Evolutionary conservation across 371 early-diverging fungal species (phyloP).

Genomic region (Dipsacomyces acuminosporus): DNA sequence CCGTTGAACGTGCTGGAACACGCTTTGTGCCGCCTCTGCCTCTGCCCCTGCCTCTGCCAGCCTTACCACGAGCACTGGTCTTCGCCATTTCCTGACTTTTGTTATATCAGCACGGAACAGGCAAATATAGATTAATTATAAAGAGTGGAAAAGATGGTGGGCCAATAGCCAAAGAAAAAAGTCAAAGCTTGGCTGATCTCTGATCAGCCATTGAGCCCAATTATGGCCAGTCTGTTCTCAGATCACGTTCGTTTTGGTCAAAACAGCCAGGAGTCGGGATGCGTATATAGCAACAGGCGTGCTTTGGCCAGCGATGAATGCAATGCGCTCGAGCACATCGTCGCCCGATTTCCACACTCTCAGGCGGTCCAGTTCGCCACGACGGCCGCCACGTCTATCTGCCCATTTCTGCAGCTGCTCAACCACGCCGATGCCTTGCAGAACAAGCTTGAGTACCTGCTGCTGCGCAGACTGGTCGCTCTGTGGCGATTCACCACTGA

Average conservation of each 20-base stretch:
- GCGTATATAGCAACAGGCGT: constrained; percentile 14
- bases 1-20: background rate
- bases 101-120: too few species aligned
- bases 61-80: background rate
- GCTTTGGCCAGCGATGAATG: constrained; percentile 21
- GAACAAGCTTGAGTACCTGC: constrained; percentile 18
- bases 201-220: too few species aligned
- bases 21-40: background rate
- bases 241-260: constrained; percentile 3
- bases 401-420: constrained; percentile 45
- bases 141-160: too few species aligned
- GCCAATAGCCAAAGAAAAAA: too few species aligned
- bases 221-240: background rate
- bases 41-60: background rate
- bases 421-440: constrained; percentile 35
- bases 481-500: constrained; percentile 2
- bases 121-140: too few species aligned
- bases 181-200: too few species aligned
- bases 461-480: constrained; percentile 13
- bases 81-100: too few species aligned
- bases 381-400: constrained; percentile 19
- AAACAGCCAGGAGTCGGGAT: constrained; percentile 17
- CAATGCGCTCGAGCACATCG: constrained; percentile 35
- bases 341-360: constrained; percentile 30
- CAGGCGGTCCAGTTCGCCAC: constrained; percentile 19